Conservation (phyloP, 2,329 filamentous ascomycete species). For the Botrytis galanthina region DNA sequence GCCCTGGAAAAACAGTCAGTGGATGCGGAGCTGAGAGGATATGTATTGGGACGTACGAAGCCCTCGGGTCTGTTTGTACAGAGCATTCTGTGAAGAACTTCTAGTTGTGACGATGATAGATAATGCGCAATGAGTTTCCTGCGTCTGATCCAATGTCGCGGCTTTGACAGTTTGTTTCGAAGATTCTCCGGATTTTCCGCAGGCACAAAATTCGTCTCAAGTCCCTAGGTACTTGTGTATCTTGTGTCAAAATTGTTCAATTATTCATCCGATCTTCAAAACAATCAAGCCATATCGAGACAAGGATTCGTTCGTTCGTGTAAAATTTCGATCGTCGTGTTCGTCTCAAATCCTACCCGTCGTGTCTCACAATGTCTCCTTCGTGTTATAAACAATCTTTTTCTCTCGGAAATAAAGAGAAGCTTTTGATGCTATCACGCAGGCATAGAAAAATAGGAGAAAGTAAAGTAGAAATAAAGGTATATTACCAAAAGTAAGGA, state of each 20-base stretch:
- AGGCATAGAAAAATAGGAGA: not conserved
- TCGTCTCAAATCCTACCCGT: slow-evolving; percentile 5
- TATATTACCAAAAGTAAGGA: not conserved
- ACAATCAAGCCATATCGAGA: not conserved
- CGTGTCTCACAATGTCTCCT: slow-evolving; percentile 3
- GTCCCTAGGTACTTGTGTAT: not conserved
- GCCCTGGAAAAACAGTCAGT: slow-evolving; percentile 30
- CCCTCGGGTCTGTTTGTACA: slow-evolving; percentile 38
- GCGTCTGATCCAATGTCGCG: not conserved
- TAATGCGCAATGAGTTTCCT: not conserved
- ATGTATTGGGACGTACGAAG: slow-evolving; percentile 34
- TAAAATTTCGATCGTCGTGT: not conserved
- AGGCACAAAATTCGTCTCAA: not conserved
- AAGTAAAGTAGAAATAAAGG: not conserved
- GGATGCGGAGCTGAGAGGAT: not conserved
- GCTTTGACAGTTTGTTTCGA: not conserved
- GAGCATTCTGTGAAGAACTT: slow-evolving; percentile 19
- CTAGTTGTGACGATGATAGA: not conserved
- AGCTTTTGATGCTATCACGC: not conserved
- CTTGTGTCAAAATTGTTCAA: not conserved
- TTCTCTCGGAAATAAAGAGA: not conserved
- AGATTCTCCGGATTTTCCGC: not conserved
- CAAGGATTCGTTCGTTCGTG: not conserved
- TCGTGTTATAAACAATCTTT: not conserved
- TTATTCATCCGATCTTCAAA: slow-evolving; percentile 2